These are phyloP conservation scores for Cardiospermum halicacabum DNA, from an alignment of 345 rosid genomes.

Conservation along the genomic window DNA sequence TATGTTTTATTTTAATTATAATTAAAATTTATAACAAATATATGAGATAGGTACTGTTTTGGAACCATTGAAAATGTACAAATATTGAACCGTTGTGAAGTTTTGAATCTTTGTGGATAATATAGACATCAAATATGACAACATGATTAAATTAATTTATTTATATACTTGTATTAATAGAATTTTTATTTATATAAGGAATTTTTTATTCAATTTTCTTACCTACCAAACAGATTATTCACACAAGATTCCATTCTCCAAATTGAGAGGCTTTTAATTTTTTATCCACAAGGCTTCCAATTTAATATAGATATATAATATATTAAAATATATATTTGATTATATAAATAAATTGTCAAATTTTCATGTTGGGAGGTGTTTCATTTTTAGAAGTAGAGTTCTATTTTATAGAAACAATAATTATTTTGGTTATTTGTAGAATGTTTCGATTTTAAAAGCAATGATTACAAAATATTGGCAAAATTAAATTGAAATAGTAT, in stretches of 20 bases:
- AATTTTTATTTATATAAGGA: background rate
- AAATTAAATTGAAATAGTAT: too few relatives aligned
- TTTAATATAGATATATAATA: too few relatives aligned
- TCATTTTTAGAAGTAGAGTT: too few relatives aligned
- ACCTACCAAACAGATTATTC: background rate
- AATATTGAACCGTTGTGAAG: slow-evolving; percentile 14
- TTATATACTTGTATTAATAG: background rate
- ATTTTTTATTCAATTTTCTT: background rate
- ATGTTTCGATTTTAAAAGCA: too few relatives aligned
- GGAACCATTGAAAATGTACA: background rate
- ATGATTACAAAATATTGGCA: too few relatives aligned
- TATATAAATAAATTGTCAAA: too few relatives aligned
- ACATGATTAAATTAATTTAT: background rate
- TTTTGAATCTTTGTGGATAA: background rate
- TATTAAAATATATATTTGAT: too few relatives aligned
- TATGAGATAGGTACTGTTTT: background rate
- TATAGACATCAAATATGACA: background rate
- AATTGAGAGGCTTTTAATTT: background rate
- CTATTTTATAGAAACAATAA: too few relatives aligned
- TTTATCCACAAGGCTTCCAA: too few relatives aligned
- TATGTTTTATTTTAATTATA: background rate
- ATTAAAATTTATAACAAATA: too few relatives aligned
- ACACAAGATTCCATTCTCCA: background rate
- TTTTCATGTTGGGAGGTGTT: too few relatives aligned
- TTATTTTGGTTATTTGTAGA: too few relatives aligned